Percentiles rank a stretch among this genome's conserved stretches.
phyloP scores from a whole-genome alignment of 495 filamentous ascomycete genomes.

The Podospora didyma region DNA sequence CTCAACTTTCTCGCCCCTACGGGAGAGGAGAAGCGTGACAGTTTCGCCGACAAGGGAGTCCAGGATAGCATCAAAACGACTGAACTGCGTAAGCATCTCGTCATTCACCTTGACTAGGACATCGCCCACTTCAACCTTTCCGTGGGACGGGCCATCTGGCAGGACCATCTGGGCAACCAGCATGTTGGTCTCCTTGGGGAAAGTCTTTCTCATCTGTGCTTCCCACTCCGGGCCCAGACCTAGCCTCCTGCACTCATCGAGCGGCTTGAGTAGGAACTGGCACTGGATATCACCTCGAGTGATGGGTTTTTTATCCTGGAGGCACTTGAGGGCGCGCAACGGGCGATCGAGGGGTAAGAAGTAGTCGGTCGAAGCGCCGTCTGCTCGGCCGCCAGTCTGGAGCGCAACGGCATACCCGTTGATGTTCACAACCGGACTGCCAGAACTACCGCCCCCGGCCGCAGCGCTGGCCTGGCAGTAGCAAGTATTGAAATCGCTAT shows the following conservation, averaged over 20 bases:
- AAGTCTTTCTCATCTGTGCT: slow-evolving; percentile 68
- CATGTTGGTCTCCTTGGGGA: slow-evolving; percentile 94
- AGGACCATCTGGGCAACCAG: slow-evolving; percentile 93
- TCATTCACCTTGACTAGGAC: slow-evolving; percentile 94
- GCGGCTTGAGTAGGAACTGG: slow-evolving; percentile 94
- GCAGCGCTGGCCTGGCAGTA: slow-evolving; percentile 98
- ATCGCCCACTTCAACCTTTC: slow-evolving; percentile 87
- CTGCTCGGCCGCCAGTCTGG: slow-evolving; percentile 89
- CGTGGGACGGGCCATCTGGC: slow-evolving; percentile 81
- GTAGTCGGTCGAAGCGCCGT: slow-evolving; percentile 96
- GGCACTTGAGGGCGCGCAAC: slow-evolving; percentile 77
- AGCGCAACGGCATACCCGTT: slow-evolving; percentile 89
- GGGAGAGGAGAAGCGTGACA: slow-evolving; percentile 73
- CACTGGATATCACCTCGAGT: slow-evolving; percentile 94
- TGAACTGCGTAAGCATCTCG: slow-evolving; percentile 89
- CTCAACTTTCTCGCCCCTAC: slow-evolving; percentile 83
- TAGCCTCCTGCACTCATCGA: slow-evolving; percentile 92
- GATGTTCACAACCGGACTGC: slow-evolving; percentile 94
- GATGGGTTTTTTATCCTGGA: slow-evolving; percentile 69
- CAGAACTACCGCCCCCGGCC: slow-evolving; percentile 92
- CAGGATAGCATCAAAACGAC: slow-evolving; percentile 87
- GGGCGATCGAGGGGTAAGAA: slow-evolving; percentile 93
- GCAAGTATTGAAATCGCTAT: slow-evolving; percentile 99
- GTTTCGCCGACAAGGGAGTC: slow-evolving; percentile 78
- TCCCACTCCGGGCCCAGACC: slow-evolving; percentile 86